Percentiles rank a stretch among this genome's conserved stretches.
Conservation (phyloP, 805 yeast genomes). For the Cyberlindnera suaveolens region DNA sequence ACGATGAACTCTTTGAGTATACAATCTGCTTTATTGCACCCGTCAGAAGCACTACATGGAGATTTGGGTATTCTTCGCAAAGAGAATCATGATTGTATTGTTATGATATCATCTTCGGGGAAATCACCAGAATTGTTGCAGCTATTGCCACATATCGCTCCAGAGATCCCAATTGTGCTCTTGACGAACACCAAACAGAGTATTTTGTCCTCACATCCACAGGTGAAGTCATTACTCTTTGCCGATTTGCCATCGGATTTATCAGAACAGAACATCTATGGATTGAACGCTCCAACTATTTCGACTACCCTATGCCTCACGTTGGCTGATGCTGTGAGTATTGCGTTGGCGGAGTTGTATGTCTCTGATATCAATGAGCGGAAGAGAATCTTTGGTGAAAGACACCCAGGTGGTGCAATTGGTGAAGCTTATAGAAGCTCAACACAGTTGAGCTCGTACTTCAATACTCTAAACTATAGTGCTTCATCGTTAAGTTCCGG, state of each 20-base stretch:
- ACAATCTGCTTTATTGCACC: constrained; percentile 64
- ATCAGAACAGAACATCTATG: constrained; percentile 56
- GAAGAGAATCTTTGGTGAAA: constrained; percentile 51
- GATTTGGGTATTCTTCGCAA: constrained; percentile 69
- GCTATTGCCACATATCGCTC: constrained; percentile 46
- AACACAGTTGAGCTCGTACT: constrained; percentile 5
- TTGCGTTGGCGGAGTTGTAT: constrained; percentile 66
- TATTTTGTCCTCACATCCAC: constrained; percentile 43
- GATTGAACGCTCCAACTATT: constrained; percentile 83
- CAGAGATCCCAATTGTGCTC: constrained; percentile 46
- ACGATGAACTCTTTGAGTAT: constrained; percentile 77
- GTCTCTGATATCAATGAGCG: constrained; percentile 51
- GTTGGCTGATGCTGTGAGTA: constrained; percentile 70
- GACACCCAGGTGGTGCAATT: constrained; percentile 91
- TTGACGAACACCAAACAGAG: constrained; percentile 61
- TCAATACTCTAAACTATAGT: constrained; percentile 22
- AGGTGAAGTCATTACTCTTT: constrained; percentile 45
- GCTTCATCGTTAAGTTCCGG: constrained; percentile 10
- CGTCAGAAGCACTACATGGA: constrained; percentile 86
- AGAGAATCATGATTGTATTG: constrained; percentile 46
- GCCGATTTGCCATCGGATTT: constrained; percentile 56
- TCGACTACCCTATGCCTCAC: constrained; percentile 74
- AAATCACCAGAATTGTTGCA: constrained; percentile 68
- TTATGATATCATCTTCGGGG: constrained; percentile 76
- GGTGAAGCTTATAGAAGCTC: constrained; percentile 42